Conservation (phyloP, 352 stramenopile genomes). For the Phytophthora citricola region DNA sequence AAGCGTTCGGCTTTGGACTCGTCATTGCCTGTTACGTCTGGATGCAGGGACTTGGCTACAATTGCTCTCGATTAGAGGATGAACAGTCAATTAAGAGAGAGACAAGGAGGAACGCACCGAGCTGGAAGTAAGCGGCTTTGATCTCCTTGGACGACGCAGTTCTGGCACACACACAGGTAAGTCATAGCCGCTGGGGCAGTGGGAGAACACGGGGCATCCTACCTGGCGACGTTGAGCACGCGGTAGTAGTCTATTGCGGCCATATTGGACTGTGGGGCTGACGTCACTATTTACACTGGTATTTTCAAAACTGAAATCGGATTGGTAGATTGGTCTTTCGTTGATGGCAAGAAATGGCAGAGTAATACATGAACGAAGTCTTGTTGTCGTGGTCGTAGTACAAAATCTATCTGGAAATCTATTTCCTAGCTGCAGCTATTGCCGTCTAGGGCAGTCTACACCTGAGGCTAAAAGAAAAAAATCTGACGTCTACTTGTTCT, state of each 20-base stretch:
- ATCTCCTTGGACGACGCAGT: slow-evolving; percentile 76
- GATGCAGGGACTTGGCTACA: slow-evolving; percentile 82
- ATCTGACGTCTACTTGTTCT: slow-evolving; percentile 68
- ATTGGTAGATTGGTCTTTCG: background rate
- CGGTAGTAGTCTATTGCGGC: slow-evolving; percentile 77
- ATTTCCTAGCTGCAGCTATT: slow-evolving; percentile 26
- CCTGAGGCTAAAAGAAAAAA: slow-evolving; percentile 8
- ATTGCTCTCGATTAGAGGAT: background rate
- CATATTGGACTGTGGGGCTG: slow-evolving; percentile 21
- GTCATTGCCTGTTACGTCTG: slow-evolving; percentile 87
- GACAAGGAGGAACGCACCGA: slow-evolving; percentile 42
- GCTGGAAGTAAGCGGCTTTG: slow-evolving; percentile 80
- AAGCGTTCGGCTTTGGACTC: slow-evolving; percentile 84
- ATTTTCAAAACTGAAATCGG: slow-evolving; percentile 1
- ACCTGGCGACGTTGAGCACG: slow-evolving; percentile 80
- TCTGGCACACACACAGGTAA: slow-evolving; percentile 31
- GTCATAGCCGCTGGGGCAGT: background rate
- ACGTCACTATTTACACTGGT: background rate
- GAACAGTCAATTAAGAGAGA: background rate
- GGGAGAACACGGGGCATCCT: background rate
- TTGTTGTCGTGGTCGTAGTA: slow-evolving; percentile 16
- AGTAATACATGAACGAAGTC: slow-evolving; percentile 23
- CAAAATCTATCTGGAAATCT: slow-evolving; percentile 23
- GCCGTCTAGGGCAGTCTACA: slow-evolving; percentile 6
- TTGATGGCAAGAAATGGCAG: background rate